Evolutionary conservation across 257 asterid species (phyloP), one percentile per base, ranked within the genome.

Genomic region (Cinchona pubescens): DNA sequence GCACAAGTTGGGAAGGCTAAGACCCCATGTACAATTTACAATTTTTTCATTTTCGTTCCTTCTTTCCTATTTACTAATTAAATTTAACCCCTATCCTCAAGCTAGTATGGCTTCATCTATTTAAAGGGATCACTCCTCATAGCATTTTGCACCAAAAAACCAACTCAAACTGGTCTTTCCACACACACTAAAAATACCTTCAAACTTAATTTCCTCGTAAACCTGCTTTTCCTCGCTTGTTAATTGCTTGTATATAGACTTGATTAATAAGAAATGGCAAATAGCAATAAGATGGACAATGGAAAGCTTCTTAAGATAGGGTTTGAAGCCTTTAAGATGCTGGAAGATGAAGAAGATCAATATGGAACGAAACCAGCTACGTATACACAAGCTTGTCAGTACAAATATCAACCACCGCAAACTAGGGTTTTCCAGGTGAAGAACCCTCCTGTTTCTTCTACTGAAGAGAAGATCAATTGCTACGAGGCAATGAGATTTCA

Each of bases 261-360:
- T 16, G 62, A 55, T 48, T 34, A 51, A n/a, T n/a, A n/a, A n/a
- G 35, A 76, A 73, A 87, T 89, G 94, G 86, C 81, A 74, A 72
- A 69, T 25, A 67, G 25, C 72, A 11, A 67, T 13, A 82, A 74
- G 75, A 71, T 69, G 56, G 88, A 81, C n/a, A 67, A 65, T 2
- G 16, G 30, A 35, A 75, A 25, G 73, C 35, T 87, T 55, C 21
- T 27, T 15, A 76, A 51, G 70, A 61, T 13, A 70, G 80, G 76
- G n/a, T 27, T 43, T 53, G 88, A 86, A 66, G 73, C 69, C 15
- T 85, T 83, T 43, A 14, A 32, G 14, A n/a, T 83, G 32, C 51
- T 72, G 16, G 76, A n/a, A n/a, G n/a, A n/a, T n/a, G n/a, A n/a
- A n/a, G n/a, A n/a, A n/a, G n/a, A n/a, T n/a, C n/a, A n/a, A n/a